Evolutionary conservation across 2,329 filamentous ascomycete genomes (phyloP), one percentile per base, ranked within the genome.

Genomic region (Penicillium sp.): DNA sequence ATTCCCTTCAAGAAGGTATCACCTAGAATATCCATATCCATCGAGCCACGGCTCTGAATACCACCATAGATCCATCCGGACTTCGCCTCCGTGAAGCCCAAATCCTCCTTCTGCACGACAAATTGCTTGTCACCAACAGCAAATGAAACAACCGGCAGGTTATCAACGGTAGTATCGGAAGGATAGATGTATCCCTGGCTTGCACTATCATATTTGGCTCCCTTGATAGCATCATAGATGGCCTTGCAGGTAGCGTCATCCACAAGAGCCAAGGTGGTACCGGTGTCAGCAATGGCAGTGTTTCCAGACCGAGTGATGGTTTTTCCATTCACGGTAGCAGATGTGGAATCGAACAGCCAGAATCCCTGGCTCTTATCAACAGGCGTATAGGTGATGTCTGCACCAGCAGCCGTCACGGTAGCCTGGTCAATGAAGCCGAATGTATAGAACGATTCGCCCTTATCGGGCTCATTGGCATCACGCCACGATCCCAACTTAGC

Each of bases 401-500:
- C 68, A 27, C 79, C 80, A 1, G 81, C 80, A 3, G 77, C 75
- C 52, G 75, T 78, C 46, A 89, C 77, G 0, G 83, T 79, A n/a
- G 82, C 79, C 60, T 86, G 67, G 64, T 90, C 87, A 65, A 90
- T 87, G 70, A 79, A 88, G 20, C 88, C 88, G 60, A 90, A 90
- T 1, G 88, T 90, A 74, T 88, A 90, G 75, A 89, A 90, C 0
- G 71, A 84, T 56, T 79, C 71, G 40, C 79, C 78, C 31, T 75
- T 67, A 51, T 79, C 72, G 4, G 65, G 67, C 48, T 77, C 74
- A 54, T 76, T 64, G 35, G 68, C 65, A 64, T 86, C 82, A 44
- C 80, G 75, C 72, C 79, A 76, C 62, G 81, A 79, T 60, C 85
- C 85, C 44, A 89, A 78, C 54, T 85, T 85, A 20, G 80, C 83